These are phyloP conservation scores for Platismatia glauca DNA, from an alignment of 495 filamentous ascomycete genomes.

Conservation along the genomic window DNA sequence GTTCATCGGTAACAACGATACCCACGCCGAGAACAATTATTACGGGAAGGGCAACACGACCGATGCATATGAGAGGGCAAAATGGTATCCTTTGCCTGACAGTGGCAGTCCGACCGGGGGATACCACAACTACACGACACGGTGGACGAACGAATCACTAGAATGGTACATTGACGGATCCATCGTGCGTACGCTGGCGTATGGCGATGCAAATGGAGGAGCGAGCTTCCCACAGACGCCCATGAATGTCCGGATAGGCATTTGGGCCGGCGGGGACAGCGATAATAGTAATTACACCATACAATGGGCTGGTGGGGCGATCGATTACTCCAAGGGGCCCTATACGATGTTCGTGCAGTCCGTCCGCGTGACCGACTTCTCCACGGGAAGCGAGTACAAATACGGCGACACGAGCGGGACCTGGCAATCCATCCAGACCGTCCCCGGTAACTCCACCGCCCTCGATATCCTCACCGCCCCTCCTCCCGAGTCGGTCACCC, in stretches of 20 bases:
- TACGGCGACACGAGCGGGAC: conserved; percentile 58
- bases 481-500: conserved; percentile 36
- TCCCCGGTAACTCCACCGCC: conserved; percentile 53
- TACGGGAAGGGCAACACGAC: conserved; percentile 82
- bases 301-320: conserved; percentile 73
- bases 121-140: conserved; percentile 83
- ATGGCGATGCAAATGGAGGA: conserved; percentile 46
- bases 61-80: conserved; percentile 56
- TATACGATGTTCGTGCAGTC: conserved; percentile 70
- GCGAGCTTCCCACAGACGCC: conserved; percentile 84
- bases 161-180: conserved; percentile 74
- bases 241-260: conserved; percentile 75
- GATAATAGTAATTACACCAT: conserved; percentile 51
- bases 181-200: conserved; percentile 56
- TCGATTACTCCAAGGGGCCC: conserved; percentile 63
- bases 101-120: conserved; percentile 44
- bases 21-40: conserved; percentile 79
- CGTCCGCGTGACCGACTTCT: conserved; percentile 57
- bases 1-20: conserved; percentile 46
- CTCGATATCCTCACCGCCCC: conserved; percentile 30
- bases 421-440: conserved; percentile 64
- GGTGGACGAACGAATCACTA: conserved; percentile 70
- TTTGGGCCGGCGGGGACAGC: conserved; percentile 80
- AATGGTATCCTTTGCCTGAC: conserved; percentile 40
- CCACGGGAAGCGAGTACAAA: conserved; percentile 56